These are phyloP conservation scores for Rhododendron vialii DNA, from an alignment of 148 eudicot genomes.

Conservation along the genomic window DNA sequence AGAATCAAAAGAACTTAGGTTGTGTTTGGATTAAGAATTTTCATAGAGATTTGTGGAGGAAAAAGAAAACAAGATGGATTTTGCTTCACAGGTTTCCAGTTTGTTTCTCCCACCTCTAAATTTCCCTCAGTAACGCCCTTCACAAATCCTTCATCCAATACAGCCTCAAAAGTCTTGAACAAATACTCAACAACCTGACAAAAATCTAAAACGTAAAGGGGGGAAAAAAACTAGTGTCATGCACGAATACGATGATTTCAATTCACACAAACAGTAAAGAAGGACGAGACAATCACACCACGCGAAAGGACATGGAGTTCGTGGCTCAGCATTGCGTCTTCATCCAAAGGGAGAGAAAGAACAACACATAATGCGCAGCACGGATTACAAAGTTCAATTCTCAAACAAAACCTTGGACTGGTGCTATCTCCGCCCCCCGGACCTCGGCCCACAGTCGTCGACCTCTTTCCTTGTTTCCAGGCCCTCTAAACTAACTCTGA, in stretches of 20 bases:
- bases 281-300: background rate
- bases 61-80: background rate
- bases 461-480: background rate
- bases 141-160: background rate
- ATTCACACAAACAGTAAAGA: background rate
- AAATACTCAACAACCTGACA: background rate
- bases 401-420: background rate
- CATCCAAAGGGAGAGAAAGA: background rate
- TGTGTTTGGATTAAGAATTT: background rate
- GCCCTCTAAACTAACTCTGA: background rate
- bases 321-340: background rate
- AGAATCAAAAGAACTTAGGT: background rate
- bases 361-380: background rate
- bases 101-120: background rate
- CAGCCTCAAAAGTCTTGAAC: background rate
- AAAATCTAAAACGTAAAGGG: background rate
- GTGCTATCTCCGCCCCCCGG: background rate
- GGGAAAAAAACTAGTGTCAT: background rate
- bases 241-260: background rate
- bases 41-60: background rate
- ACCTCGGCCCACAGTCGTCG: background rate
- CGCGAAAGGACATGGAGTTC: background rate
- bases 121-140: background rate
- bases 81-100: background rate
- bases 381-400: background rate